These are phyloP conservation scores for Remersonia thermophila DNA, from an alignment of 2,329 filamentous ascomycete species.

Conservation along the genomic window DNA sequence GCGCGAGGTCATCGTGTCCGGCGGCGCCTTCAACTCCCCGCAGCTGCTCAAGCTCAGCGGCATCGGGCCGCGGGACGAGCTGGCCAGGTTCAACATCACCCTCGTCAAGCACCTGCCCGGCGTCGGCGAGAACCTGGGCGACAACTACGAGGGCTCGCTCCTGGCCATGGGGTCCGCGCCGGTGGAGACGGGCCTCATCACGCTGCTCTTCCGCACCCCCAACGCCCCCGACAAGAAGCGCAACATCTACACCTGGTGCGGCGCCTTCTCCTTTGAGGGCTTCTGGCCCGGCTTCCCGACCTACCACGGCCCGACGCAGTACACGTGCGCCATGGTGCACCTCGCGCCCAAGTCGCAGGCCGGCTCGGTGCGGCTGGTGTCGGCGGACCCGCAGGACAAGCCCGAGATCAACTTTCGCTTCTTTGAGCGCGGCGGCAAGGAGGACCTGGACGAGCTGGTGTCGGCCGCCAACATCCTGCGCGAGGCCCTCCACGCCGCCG, in stretches of 20 bases:
- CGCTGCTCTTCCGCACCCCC: slow-evolving; percentile 19
- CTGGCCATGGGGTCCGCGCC: slow-evolving; percentile 27
- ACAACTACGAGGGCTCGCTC: slow-evolving; percentile 37
- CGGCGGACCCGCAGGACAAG: slow-evolving; percentile 44
- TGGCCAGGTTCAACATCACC: slow-evolving; percentile 32
- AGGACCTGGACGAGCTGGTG: slow-evolving; percentile 17
- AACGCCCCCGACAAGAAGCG: slow-evolving; percentile 19
- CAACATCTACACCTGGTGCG: slow-evolving; percentile 23
- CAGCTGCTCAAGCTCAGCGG: slow-evolving; percentile 29
- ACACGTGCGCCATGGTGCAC: slow-evolving; percentile 36
- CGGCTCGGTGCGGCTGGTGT: slow-evolving; percentile 44
- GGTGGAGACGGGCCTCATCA: slow-evolving; percentile 16
- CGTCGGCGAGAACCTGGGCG: slow-evolving; percentile 47
- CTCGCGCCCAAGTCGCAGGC: slow-evolving; percentile 43
- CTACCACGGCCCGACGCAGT: slow-evolving; percentile 23
- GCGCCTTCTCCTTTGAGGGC: slow-evolving; percentile 21
- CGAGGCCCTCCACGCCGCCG: slow-evolving; percentile 13
- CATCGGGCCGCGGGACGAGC: slow-evolving; percentile 26
- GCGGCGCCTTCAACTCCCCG: slow-evolving; percentile 26
- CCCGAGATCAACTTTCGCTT: slow-evolving; percentile 48
- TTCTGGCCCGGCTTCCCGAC: slow-evolving; percentile 23
- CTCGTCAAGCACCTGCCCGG: slow-evolving; percentile 44
- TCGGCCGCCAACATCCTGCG: slow-evolving; percentile 17
- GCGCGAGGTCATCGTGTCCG: slow-evolving; percentile 35
- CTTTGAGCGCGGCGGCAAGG: slow-evolving; percentile 27